Conservation (phyloP, 768 basidiomycete species). For the Suillus americanus region DNA sequence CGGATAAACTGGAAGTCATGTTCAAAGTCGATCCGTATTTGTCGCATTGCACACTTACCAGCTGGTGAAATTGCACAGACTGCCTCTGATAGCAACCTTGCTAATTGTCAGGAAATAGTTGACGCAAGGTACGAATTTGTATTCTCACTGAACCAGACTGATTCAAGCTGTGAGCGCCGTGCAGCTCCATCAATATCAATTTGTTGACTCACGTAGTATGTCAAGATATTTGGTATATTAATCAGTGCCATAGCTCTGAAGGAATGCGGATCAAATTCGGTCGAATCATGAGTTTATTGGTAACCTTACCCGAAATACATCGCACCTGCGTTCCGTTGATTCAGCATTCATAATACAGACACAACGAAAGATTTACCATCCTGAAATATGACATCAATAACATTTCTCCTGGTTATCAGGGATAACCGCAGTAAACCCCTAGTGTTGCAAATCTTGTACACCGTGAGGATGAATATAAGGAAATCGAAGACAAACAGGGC, state of each 20-base stretch:
- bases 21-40: not conserved
- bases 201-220: slow-evolving; percentile 33
- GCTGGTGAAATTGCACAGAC: not conserved
- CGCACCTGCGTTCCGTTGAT: not conserved
- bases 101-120: not conserved
- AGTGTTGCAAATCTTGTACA: not conserved
- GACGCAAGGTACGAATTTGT: not conserved
- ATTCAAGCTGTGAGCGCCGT: not conserved
- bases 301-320: not conserved
- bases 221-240: slow-evolving; percentile 47
- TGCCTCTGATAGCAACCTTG: not conserved
- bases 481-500: not conserved
- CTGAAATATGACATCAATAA: not conserved
- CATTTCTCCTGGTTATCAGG: not conserved
- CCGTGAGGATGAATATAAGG: not conserved
- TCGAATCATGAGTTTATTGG: slow-evolving; percentile 1
- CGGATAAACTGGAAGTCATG: not conserved
- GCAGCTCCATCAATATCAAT: not conserved
- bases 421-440: not conserved
- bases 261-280: not conserved
- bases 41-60: not conserved
- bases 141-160: slow-evolving; percentile 11
- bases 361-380: not conserved
- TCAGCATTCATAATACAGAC: not conserved
- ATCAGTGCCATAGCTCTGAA: slow-evolving; percentile 53